Evolutionary conservation across 495 filamentous ascomycete species (phyloP).

Genomic region (Mycothermus thermophilus): DNA sequence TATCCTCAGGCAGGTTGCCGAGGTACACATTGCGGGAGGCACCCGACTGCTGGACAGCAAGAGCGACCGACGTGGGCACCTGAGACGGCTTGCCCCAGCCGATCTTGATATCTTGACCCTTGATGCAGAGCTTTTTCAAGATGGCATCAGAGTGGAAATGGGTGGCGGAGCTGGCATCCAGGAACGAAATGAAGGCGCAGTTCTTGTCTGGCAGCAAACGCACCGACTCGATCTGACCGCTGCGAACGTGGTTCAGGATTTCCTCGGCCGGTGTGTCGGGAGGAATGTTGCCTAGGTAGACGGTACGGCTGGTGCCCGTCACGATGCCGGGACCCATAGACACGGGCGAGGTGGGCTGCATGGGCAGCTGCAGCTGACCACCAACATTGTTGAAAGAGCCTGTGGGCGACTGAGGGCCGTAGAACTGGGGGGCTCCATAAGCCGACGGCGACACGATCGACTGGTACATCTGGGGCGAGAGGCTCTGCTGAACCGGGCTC

Average conservation of each 20-base stretch:
- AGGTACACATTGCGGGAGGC: slow-evolving; percentile 98
- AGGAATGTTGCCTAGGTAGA: slow-evolving; percentile 95
- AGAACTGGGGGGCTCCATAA: slow-evolving; percentile 60
- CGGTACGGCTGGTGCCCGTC: slow-evolving; percentile 85
- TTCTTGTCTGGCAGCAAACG: slow-evolving; percentile 96
- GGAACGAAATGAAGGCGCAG: slow-evolving; percentile 97
- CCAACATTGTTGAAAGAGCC: slow-evolving; percentile 53
- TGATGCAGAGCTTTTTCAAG: slow-evolving; percentile 94
- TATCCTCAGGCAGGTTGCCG: slow-evolving; percentile 82
- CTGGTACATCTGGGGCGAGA: slow-evolving; percentile 65
- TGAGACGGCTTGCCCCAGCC: slow-evolving; percentile 98
- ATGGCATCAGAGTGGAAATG: slow-evolving; percentile 99
- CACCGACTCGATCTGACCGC: slow-evolving; percentile 96
- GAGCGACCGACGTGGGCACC: slow-evolving; percentile 89
- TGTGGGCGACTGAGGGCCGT: slow-evolving; percentile 75
- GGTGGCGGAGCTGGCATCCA: slow-evolving; percentile 90
- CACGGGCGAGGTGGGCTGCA: slow-evolving; percentile 50
- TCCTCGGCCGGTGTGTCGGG: slow-evolving; percentile 97
- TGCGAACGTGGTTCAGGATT: slow-evolving; percentile 90
- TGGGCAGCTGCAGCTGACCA: slow-evolving; percentile 35
- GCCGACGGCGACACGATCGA: slow-evolving; percentile 63
- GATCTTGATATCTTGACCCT: slow-evolving; percentile 98
- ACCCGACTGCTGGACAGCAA: slow-evolving; percentile 93
- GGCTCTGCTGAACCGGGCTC: slow-evolving; percentile 36
- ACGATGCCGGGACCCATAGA: slow-evolving; percentile 62